A percentile compares a stretch with the other conserved stretches of the same genome.
phyloP scores from a whole-genome alignment of 164 flowering plant genomes.

The Vitis cinerea region DNA sequence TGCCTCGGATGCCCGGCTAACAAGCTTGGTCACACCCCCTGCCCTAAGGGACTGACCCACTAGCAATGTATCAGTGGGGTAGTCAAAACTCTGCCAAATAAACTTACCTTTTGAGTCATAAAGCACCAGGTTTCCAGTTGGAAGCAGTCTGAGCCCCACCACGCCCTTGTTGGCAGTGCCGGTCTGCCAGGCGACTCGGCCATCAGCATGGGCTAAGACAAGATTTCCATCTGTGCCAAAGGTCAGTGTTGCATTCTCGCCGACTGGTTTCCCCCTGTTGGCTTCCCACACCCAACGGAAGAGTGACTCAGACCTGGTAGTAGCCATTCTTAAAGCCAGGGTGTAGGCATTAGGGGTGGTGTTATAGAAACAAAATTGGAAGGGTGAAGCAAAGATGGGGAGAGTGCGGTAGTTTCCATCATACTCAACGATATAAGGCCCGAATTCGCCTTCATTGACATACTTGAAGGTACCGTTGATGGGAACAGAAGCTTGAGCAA shows the following conservation, averaged over 20 bases:
- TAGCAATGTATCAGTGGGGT: conserved; percentile 53
- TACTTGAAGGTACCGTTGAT: conserved; percentile 32
- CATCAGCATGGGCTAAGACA: conserved; percentile 44
- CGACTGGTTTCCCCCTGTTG: conserved; percentile 47
- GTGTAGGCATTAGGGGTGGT: conserved; percentile 49
- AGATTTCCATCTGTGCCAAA: conserved; percentile 51
- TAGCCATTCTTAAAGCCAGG: conserved; percentile 40
- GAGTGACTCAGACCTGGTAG: conserved; percentile 18
- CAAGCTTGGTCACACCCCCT: conserved; percentile 28
- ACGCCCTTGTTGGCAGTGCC: conserved; percentile 55
- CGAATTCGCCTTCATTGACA: conserved; percentile 47
- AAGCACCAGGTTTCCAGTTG: conserved; percentile 56
- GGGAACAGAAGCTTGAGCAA: conserved; percentile 43
- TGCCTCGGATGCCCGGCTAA: conserved; percentile 34
- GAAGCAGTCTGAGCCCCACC: conserved; percentile 31
- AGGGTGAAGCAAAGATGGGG: conserved; percentile 22
- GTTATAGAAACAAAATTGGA: conserved; percentile 44
- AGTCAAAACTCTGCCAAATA: conserved; percentile 60
- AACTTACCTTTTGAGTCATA: conserved; percentile 35
- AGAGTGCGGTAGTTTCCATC: conserved; percentile 31
- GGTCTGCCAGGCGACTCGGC: conserved; percentile 54
- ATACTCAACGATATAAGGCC: conserved; percentile 38
- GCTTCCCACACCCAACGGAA: conserved; percentile 62
- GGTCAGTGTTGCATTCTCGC: conserved; percentile 40
- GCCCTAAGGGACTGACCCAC: conserved; percentile 43